A percentile compares a stretch with the other conserved stretches of the same genome.
These are phyloP conservation scores for Alternaria alternata DNA, from an alignment of 2,329 filamentous ascomycete genomes.

Conservation along the genomic window DNA sequence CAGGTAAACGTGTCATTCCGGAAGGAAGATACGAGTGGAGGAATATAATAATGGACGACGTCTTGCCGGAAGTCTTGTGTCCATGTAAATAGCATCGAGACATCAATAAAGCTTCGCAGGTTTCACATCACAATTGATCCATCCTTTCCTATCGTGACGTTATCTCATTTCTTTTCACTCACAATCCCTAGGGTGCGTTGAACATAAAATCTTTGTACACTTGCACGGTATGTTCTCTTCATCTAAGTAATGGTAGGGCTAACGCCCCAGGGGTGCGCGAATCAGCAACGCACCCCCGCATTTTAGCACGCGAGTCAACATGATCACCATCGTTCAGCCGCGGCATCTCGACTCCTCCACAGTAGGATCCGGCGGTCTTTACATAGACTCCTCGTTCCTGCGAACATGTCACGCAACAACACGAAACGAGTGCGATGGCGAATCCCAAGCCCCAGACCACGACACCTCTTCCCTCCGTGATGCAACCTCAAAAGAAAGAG, in stretches of 20 bases:
- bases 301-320: conserved; percentile 7
- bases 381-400: background rate
- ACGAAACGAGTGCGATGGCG: conserved; percentile 15
- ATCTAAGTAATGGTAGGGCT: background rate
- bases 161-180: background rate
- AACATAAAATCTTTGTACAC: background rate
- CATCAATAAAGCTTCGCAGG: conserved; percentile 27
- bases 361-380: background rate
- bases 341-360: conserved; percentile 19
- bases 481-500: conserved; percentile 34
- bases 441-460: conserved; percentile 20
- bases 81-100: conserved; percentile 24
- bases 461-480: conserved; percentile 26
- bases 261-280: background rate
- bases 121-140: conserved; percentile 1
- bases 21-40: conserved; percentile 17
- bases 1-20: conserved; percentile 42
- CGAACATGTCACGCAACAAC: conserved; percentile 2
- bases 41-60: conserved; percentile 20
- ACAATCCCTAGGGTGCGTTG: background rate
- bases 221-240: background rate
- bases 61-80: conserved; percentile 23
- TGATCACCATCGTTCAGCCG: conserved; percentile 11
- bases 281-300: conserved; percentile 14
- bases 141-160: background rate